Evolutionary conservation across 1,139 yeast genomes (phyloP).

Genomic region (Geotrichum reessii): DNA sequence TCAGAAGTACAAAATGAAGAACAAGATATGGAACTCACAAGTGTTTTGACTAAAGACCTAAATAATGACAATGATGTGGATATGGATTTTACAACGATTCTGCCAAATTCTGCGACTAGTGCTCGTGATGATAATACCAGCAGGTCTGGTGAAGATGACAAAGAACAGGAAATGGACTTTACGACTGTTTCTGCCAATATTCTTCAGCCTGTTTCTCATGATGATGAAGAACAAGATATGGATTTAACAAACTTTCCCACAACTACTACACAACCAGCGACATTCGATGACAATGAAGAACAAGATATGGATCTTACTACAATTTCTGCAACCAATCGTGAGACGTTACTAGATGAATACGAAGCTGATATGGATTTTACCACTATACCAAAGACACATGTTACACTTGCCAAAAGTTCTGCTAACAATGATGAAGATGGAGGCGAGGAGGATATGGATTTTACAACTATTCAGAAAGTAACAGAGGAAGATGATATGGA

Average conservation of each 20-base stretch:
- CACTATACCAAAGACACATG: conserved; percentile 4
- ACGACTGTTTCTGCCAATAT: conserved; percentile 7
- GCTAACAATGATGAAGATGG: not conserved
- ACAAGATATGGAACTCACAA: conserved; percentile 20
- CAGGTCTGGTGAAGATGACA: not conserved
- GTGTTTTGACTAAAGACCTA: not conserved
- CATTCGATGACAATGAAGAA: conserved; percentile 15
- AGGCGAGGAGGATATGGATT: not conserved
- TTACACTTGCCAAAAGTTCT: not conserved
- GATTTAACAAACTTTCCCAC: conserved; percentile 12
- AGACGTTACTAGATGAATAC: not conserved
- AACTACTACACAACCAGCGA: not conserved
- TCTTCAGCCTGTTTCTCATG: not conserved
- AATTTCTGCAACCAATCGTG: conserved; percentile 11
- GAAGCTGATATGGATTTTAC: conserved; percentile 21
- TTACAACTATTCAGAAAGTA: not conserved
- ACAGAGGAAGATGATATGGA: conserved; percentile 5
- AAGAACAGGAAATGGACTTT: conserved; percentile 16
- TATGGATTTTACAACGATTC: conserved; percentile 23
- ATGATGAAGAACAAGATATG: conserved; percentile 8
- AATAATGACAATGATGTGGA: conserved; percentile 18
- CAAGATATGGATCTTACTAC: conserved; percentile 26
- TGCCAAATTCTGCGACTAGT: not conserved
- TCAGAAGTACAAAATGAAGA: conserved; percentile 8
- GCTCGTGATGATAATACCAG: not conserved